Base-by-base conservation (phyloP, 2,329 filamentous ascomycete species). In the Cordyceps farinosa region DNA sequence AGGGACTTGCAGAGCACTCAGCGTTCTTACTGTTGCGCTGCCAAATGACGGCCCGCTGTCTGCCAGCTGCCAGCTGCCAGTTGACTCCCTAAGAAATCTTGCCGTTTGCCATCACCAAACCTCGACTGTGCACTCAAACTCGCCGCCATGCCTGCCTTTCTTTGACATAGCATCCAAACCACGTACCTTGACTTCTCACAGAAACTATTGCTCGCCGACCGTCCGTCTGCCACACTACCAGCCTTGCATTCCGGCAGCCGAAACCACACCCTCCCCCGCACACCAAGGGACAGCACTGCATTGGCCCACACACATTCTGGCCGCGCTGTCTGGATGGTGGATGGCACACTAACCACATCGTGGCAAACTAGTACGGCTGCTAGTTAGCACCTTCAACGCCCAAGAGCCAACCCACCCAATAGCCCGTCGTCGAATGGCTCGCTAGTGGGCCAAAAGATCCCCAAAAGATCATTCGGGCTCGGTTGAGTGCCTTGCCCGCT, bases 221-320 rank as follows among this genome's bases (percentile, higher is more conserved):
- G 59, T 27, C 51, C 50, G 51, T 61, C 42, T 36, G 59, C 42
- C 51, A 54, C 47, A 32, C 51, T 45, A 50, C 48, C 61, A 53
- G 34, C 61, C 52, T 27, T 57, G 61, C 47, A 29, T 63, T 58
- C 61, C 61, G 61, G 53, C 50, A 58, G 38, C 61, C 61, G 61
- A 63, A 53, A 29, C 30, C 42, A 30, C 59, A 52, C n/a, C 32
- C 50, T 32, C n/a, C 60, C 60, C 60, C 60, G 60, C 36, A 44
- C 52, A 9, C 42, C 40, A 45, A 29, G 44, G 22, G 32, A 22
- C n/a, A 13, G 17, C 50, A 42, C 51, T 61, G 51, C 36, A 36
- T 9, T 45, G 58, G 58, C 48, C 58, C 58, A 61, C 58, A n/a
- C 58, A 44, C 58, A 30, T 42, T 7, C 34, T 17, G 30, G 51